A percentile compares a stretch with the other conserved stretches of the same genome.
phyloP scores from a whole-genome alignment of 2,329 filamentous ascomycete genomes.

The Emydomyces testavorans region DNA sequence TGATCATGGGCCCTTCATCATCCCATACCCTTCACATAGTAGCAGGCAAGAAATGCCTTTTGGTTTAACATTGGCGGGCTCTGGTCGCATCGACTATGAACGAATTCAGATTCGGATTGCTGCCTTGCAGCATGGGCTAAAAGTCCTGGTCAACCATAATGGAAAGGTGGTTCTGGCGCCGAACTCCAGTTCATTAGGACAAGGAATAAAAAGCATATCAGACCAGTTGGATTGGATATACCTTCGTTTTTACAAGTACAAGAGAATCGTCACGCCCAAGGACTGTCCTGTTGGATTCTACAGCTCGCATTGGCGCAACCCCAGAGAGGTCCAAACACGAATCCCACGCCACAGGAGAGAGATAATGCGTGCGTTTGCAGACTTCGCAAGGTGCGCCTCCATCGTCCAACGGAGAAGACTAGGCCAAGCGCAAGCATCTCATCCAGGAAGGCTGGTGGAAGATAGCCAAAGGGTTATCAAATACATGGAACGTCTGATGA shows the following conservation, averaged over 20 bases:
- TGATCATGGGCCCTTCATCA: conserved; percentile 1
- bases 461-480: background rate
- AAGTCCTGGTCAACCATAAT: background rate
- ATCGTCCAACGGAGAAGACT: background rate
- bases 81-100: background rate
- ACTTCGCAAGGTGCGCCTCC: background rate
- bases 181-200: background rate
- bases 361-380: background rate
- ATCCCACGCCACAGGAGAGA: background rate
- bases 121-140: conserved; percentile 1
- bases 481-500: background rate
- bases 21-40: background rate
- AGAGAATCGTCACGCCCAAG: background rate
- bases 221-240: background rate
- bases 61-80: background rate
- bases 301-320: background rate
- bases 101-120: conserved; percentile 8
- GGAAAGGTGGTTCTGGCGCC: background rate
- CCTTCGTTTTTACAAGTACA: background rate
- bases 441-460: background rate
- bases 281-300: background rate
- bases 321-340: background rate
- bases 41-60: conserved; percentile 3
- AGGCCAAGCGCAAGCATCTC: no score
- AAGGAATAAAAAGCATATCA: background rate